Conservation (phyloP, 257 asterid species). For the Gynochthodes officinalis region DNA sequence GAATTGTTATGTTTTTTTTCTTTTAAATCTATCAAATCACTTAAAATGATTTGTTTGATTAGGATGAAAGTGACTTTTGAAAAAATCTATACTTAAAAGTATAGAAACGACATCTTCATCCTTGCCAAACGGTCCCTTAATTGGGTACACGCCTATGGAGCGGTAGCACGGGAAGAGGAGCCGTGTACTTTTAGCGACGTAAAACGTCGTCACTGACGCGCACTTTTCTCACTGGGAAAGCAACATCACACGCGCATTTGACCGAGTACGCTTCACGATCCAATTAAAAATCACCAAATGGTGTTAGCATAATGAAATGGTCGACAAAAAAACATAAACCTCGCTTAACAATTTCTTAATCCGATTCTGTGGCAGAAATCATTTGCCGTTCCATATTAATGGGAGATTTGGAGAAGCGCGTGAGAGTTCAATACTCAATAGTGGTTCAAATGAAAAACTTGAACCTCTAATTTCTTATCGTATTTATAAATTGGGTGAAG, state of each 20-base stretch:
- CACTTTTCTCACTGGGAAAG: neutral
- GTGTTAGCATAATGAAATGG: neutral
- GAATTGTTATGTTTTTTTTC: no score
- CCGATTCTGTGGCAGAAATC: neutral
- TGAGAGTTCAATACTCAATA: neutral
- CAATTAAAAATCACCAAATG: neutral
- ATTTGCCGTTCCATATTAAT: neutral
- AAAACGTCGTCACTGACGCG: neutral
- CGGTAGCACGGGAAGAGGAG: neutral
- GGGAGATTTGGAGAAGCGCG: conserved; percentile 9
- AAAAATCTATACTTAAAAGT: no score
- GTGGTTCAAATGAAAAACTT: no score
- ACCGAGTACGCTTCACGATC: neutral
- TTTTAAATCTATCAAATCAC: no score
- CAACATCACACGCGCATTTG: neutral
- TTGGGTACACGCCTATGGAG: neutral
- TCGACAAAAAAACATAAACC: neutral
- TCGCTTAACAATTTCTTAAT: neutral
- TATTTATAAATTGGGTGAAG: no score
- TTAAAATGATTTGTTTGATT: no score
- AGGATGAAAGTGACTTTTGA: no score
- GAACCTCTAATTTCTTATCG: no score
- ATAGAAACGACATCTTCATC: no score
- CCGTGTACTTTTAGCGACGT: neutral
- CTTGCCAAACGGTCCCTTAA: neutral